Evolutionary conservation across 768 basidiomycete species (phyloP).

Genomic region (Russula emetica): DNA sequence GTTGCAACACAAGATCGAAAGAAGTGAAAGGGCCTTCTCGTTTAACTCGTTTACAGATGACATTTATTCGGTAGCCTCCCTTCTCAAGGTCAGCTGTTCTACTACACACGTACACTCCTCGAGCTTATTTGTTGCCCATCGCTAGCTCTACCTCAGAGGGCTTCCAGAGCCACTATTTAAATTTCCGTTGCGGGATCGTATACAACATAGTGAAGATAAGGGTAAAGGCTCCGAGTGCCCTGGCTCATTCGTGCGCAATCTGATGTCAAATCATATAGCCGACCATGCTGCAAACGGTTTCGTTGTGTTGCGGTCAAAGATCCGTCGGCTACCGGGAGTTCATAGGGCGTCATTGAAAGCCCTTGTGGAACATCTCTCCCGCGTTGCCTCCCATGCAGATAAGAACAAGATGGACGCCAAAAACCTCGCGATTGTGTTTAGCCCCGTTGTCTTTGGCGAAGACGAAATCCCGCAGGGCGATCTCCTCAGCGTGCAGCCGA

Average conservation of each 20-base stretch:
- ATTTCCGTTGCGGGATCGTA: constrained; percentile 72
- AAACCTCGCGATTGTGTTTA: constrained; percentile 90
- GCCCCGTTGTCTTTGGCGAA: constrained; percentile 84
- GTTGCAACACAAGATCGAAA: constrained; percentile 85
- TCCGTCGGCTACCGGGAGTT: constrained; percentile 74
- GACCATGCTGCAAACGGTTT: constrained; percentile 70
- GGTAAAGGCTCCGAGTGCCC: constrained; percentile 42
- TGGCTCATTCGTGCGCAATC: not conserved
- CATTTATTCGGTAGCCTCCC: constrained; percentile 74
- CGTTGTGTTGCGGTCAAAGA: constrained; percentile 76
- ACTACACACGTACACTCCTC: not conserved
- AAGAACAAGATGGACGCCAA: constrained; percentile 93
- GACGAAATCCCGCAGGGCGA: constrained; percentile 84
- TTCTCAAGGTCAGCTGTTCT: constrained; percentile 63
- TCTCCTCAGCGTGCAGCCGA: constrained; percentile 66
- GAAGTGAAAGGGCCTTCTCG: constrained; percentile 68
- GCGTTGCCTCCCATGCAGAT: constrained; percentile 59
- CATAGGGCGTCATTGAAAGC: constrained; percentile 83
- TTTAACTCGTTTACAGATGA: constrained; percentile 74
- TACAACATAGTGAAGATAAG: constrained; percentile 73
- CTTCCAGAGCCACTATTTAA: constrained; percentile 88
- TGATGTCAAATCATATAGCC: constrained; percentile 39
- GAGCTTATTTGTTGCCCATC: not conserved
- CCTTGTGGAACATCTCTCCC: constrained; percentile 75
- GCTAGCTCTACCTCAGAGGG: constrained; percentile 74